Evolutionary conservation across 1,139 yeast genomes (phyloP).

Genomic region (Blastobotrys petasosporus): DNA sequence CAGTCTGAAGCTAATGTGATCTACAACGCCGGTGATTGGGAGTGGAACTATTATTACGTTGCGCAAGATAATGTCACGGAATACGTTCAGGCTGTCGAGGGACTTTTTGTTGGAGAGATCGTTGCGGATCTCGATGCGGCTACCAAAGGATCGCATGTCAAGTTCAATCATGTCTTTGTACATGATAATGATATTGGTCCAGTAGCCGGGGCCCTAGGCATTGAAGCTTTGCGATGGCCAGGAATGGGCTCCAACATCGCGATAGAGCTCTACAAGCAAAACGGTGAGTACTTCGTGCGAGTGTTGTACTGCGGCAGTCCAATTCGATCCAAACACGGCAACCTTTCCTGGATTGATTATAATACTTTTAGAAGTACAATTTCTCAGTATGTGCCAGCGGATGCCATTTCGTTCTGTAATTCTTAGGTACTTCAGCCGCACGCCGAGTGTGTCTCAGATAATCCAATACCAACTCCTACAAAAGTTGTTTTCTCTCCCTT

Average conservation of each 20-base stretch:
- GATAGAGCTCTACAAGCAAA: slow-evolving; percentile 34
- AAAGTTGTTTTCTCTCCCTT: background rate
- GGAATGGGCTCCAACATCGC: slow-evolving; percentile 41
- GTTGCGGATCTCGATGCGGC: slow-evolving; percentile 28
- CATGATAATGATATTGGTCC: slow-evolving; percentile 40
- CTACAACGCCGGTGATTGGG: slow-evolving; percentile 39
- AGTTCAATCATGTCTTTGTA: slow-evolving; percentile 37
- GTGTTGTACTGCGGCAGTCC: slow-evolving; percentile 35
- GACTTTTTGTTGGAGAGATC: slow-evolving; percentile 36
- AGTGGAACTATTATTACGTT: slow-evolving; percentile 36
- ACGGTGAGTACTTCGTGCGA: slow-evolving; percentile 29
- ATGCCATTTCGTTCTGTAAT: slow-evolving; percentile 4
- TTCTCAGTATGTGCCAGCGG: slow-evolving; percentile 3
- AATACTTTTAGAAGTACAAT: slow-evolving; percentile 9
- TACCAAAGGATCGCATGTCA: slow-evolving; percentile 25
- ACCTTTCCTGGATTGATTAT: slow-evolving; percentile 13
- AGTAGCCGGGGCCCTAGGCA: slow-evolving; percentile 34
- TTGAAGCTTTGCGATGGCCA: slow-evolving; percentile 38
- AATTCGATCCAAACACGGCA: slow-evolving; percentile 16
- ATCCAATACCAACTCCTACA: background rate
- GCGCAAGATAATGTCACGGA: slow-evolving; percentile 31
- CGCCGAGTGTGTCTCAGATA: background rate
- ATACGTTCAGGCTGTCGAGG: slow-evolving; percentile 32
- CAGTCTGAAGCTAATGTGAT: slow-evolving; percentile 33
- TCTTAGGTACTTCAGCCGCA: background rate